Base-by-base conservation (phyloP, 805 yeast genomes). In the Saccharomycopsis amapae region DNA sequence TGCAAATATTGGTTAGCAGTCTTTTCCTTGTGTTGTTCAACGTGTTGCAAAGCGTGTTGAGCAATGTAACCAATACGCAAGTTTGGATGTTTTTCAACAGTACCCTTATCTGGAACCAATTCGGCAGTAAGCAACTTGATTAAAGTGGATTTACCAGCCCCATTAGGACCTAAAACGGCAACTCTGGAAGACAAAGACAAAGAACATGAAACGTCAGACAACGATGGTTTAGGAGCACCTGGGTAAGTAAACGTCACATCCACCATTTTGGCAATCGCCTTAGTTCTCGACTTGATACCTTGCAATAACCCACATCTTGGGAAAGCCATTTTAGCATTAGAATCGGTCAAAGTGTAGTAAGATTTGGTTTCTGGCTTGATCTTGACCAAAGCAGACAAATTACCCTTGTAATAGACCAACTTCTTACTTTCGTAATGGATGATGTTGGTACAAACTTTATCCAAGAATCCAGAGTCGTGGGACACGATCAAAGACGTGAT, bases 41-140 rank as follows among this genome's bases (percentile, higher is more conserved):
- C 97, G 61, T 90, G 97, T 67, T 88, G 96, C 62, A 90, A 77
- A 30, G 98, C 97, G 60, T 90, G 97, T 72, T 90, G 98, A 18
- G 97, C 97, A 71, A 90, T 93, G 71, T 90, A 90, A 50, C 97
- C 98, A 58, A 90, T 87, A 73, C 98, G 88, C 68, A 93, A 74
- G 67, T 90, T 90, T 54, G 97, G 97, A 71, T 90, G 98, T 66
- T 93, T 93, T 70, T 93, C 97, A 47, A 90, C 96, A 51, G 78
- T 81, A 59, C 98, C 98, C 49, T 68, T 74, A 53, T 78, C 74
- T 19, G 98, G 96, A 46, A 85, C 76, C 48, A 87, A 71, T 66
- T 90, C 98, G 54, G 86, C 98, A 7, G 97, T 93, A 56, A 90
- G 73, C 45, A 93, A 72, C 66, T 90, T 90, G 67, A 93, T 90